Evolutionary conservation across 179 eudicot genomes (phyloP).

Genomic region (Drosera spatulata): DNA sequence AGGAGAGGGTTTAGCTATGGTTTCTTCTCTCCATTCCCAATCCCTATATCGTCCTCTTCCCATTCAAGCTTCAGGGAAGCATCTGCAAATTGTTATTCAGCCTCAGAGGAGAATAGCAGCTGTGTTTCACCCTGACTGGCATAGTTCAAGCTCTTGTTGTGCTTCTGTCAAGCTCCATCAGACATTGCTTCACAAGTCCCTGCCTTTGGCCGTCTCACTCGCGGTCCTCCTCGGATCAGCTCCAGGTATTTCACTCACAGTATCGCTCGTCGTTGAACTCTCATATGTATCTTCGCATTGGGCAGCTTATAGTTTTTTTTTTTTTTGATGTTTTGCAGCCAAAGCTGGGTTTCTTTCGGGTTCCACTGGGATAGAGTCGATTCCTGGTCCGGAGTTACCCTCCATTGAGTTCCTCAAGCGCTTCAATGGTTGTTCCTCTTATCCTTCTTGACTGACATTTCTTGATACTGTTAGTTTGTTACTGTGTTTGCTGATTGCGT

Average conservation of each 20-base stretch:
- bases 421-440: slow-evolving; percentile 37
- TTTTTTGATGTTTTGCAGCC: slow-evolving; percentile 33
- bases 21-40: slow-evolving; percentile 15
- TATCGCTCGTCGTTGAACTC: neutral
- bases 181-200: slow-evolving; percentile 9
- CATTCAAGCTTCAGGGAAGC: neutral
- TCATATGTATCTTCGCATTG: neutral
- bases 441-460: slow-evolving; percentile 3
- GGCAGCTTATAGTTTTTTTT: neutral
- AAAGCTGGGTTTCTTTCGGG: slow-evolving; percentile 90
- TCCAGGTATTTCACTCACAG: slow-evolving; percentile 16
- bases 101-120: slow-evolving; percentile 1
- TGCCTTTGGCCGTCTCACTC: slow-evolving; percentile 21
- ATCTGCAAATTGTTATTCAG: neutral
- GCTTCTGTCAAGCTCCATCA: neutral
- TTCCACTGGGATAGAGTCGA: slow-evolving; percentile 64
- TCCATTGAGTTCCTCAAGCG: slow-evolving; percentile 55
- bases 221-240: slow-evolving; percentile 19
- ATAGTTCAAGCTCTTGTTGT: neutral
- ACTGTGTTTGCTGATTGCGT: neutral
- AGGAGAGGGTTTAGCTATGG: slow-evolving; percentile 11
- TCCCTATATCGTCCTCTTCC: slow-evolving; percentile 13
- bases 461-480: too few relatives aligned
- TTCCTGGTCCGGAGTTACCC: slow-evolving; percentile 90
- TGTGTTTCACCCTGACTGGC: slow-evolving; percentile 1